Evolutionary conservation across 108 stramenopile species (phyloP).

Genomic region (Aurantiochytrium sp.): DNA sequence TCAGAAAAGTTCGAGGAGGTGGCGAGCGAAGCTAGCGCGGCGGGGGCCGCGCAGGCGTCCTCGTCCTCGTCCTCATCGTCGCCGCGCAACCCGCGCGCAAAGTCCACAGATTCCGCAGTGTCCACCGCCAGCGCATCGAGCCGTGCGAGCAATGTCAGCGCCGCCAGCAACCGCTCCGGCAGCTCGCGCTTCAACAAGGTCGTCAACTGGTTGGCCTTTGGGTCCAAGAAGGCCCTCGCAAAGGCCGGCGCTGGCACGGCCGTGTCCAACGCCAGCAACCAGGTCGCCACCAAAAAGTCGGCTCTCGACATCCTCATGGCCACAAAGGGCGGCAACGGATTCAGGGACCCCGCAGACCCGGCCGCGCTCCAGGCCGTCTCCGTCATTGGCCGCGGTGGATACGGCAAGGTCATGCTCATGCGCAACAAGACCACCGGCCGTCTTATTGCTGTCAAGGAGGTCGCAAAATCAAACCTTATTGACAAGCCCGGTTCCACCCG

Average conservation of each 20-base stretch:
- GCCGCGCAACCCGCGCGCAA: not conserved
- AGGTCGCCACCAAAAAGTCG: not conserved
- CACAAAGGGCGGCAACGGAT: not conserved
- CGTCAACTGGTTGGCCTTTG: not conserved
- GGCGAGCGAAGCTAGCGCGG: not conserved
- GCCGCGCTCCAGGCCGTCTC: not conserved
- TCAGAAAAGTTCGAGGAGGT: not conserved
- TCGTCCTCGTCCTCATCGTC: not conserved
- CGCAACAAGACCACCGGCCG: conserved; percentile 60
- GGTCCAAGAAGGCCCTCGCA: not conserved
- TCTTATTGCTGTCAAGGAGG: conserved; percentile 85
- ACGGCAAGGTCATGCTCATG: conserved; percentile 65
- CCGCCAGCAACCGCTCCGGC: not conserved
- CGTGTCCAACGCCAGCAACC: not conserved
- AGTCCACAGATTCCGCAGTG: not conserved
- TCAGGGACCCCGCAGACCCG: not conserved
- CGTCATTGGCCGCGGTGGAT: conserved; percentile 11
- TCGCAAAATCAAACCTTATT: conserved; percentile 90
- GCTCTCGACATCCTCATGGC: not conserved
- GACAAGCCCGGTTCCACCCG: conserved; percentile 37
- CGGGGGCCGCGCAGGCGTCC: not conserved
- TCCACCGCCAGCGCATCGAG: not conserved
- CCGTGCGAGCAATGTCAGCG: not conserved
- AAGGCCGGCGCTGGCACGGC: not conserved
- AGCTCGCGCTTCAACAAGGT: not conserved